Evolutionary conservation across 805 yeast genomes (phyloP).

Genomic region (Pachysolen tannophilus): DNA sequence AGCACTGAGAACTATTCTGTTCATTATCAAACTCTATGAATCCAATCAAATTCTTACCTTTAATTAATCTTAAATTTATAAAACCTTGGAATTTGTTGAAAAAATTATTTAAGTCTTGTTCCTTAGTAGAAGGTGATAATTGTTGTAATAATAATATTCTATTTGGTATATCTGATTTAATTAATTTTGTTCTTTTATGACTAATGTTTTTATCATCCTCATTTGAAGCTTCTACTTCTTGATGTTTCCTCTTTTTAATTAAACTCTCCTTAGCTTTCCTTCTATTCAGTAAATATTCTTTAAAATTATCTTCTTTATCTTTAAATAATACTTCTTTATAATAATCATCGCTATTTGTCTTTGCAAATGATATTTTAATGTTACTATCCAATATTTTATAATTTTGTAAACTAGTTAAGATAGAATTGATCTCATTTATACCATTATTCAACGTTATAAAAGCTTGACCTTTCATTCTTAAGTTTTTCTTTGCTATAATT

Average conservation of each 20-base stretch:
- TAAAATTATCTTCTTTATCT: constrained; percentile 16
- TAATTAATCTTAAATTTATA: constrained; percentile 57
- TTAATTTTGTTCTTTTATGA: constrained; percentile 15
- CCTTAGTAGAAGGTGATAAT: constrained; percentile 37
- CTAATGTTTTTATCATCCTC: constrained; percentile 3
- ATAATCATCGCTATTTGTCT: constrained; percentile 34
- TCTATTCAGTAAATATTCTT: constrained; percentile 14
- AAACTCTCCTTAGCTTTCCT: constrained; percentile 14
- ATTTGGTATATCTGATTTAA: constrained; percentile 46
- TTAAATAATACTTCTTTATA: constrained; percentile 10
- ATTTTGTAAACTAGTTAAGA: too few species aligned
- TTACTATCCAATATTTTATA: constrained; percentile 37
- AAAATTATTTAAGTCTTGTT: constrained; percentile 30
- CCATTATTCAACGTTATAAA: constrained; percentile 54
- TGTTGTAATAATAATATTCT: constrained; percentile 60
- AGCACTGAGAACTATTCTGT: constrained; percentile 31
- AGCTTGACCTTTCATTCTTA: constrained; percentile 78
- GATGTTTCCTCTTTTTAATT: constrained; percentile 12
- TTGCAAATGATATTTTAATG: constrained; percentile 36
- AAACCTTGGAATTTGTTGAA: constrained; percentile 55
- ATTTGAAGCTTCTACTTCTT: constrained; percentile 13
- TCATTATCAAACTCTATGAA: constrained; percentile 71
- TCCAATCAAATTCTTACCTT: constrained; percentile 61
- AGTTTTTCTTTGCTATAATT: constrained; percentile 48
- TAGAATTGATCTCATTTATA: too few species aligned